Evolutionary conservation across 1,284 basidiomycete genomes (phyloP), one percentile per base, ranked within the genome.

Genomic region (Rhodotorula sp.): DNA sequence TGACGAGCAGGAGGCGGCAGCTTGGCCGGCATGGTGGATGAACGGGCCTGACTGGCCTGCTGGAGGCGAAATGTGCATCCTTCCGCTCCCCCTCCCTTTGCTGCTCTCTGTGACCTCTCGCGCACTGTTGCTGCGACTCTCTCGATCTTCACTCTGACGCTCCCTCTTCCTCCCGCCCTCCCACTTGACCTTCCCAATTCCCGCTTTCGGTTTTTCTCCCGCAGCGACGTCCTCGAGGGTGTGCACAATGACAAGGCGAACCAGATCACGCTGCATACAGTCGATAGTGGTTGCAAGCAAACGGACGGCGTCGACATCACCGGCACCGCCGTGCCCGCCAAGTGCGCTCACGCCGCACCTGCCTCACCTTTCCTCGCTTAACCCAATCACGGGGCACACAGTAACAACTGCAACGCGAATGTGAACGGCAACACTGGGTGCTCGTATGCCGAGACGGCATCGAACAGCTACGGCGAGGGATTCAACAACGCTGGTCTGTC

Each of bases 351-450:
- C 36, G n/a, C 3, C 39, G 37, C 32, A 25, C 17, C 48, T 34
- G 19, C 17, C 39, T 6, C 6, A 3, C 25, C 32, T 5, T 17
- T 19, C 27, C 15, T 27, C 8, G 21, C 27, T 51, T 63, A 1
- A 53, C 34, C n/a, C 13, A 1, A 7, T 12, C 25, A n/a, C 15
- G 12, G 4, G 21, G 10, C 50, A 1, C n/a, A 2, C 63, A 68
- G 64, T n/a, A 37, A 64, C 32, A 63, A 68, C 44, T 73, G 72
- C 41, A 70, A 69, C 63, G 67, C 66, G 4, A 62, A 70, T 36
- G 32, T 46, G 21, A 64, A 73, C 32, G 58, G 55, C 27, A 73
- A 73, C 36, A 37, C 61, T 7, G 71, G 72, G 9, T 73, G 72
- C 32, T 66, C 63, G 13, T 73, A 46, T n/a, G 41, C 34, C 13